Conservation (phyloP, 176 grass and related monocot species). For the Hsuehochloa calcarea region DNA sequence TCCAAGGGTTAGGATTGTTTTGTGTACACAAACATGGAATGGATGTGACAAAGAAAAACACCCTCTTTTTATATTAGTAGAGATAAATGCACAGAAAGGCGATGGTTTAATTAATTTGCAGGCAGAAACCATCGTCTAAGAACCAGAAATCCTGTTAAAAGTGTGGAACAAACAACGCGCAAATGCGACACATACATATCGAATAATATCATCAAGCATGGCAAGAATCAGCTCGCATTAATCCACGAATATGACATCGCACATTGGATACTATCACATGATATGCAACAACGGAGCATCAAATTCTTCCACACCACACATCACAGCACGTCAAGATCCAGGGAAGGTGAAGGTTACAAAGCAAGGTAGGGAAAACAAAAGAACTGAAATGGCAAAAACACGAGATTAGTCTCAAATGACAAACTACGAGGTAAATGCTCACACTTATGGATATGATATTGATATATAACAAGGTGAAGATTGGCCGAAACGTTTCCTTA, state of each 20-base stretch:
- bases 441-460: constrained; percentile 6
- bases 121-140: not conserved
- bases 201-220: not conserved
- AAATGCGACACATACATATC: not conserved
- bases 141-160: not conserved
- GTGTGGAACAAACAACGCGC: not conserved
- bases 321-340: constrained; percentile 29
- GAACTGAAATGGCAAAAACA: constrained; percentile 20
- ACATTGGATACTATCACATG: constrained; percentile 23
- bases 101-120: not conserved
- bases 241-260: not conserved
- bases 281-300: constrained; percentile 4
- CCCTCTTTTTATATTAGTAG: no score
- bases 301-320: constrained; percentile 39
- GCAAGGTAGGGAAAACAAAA: not conserved
- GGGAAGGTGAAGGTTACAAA: constrained; percentile 38
- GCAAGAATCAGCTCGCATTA: not conserved
- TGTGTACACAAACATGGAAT: no score
- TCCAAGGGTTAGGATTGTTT: no score
- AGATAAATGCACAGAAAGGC: not conserved
- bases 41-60: no score
- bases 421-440: constrained; percentile 21
- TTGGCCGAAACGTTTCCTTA: not conserved
- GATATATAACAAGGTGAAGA: constrained; percentile 34
- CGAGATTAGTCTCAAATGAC: constrained; percentile 36